Conservation (phyloP, 1,284 basidiomycete genomes). For the Moesziomyces parantarcticus region DNA sequence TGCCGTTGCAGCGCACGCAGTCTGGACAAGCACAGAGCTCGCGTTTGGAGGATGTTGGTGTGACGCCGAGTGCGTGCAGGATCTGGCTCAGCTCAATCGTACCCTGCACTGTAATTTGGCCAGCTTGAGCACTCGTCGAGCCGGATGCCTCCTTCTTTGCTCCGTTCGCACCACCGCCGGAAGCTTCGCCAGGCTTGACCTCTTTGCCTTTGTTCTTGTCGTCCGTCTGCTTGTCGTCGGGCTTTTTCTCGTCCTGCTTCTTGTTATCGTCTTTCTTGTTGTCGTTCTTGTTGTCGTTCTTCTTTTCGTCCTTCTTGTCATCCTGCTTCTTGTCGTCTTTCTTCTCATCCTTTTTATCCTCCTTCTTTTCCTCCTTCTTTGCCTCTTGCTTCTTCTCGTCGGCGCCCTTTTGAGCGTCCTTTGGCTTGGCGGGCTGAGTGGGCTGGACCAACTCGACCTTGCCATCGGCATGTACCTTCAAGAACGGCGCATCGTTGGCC, state of each 20-base stretch:
- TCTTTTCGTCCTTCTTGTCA: constrained; percentile 1
- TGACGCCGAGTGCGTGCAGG: constrained; percentile 19
- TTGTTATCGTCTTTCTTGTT: neutral
- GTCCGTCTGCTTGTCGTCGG: neutral
- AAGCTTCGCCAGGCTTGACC: neutral
- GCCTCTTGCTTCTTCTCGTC: constrained; percentile 5
- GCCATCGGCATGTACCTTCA: constrained; percentile 28
- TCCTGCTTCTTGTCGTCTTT: constrained; percentile 16
- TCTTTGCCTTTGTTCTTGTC: constrained; percentile 7
- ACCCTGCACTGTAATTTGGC: constrained; percentile 17
- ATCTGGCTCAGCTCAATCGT: constrained; percentile 20
- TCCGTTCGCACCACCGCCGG: neutral
- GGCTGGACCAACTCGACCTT: constrained; percentile 26
- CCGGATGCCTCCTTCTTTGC: constrained; percentile 6
- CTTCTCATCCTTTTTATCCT: neutral
- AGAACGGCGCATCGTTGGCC: constrained; percentile 20
- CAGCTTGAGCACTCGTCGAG: neutral
- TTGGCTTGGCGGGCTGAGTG: constrained; percentile 3
- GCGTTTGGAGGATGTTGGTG: too few species aligned
- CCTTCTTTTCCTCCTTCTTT: neutral
- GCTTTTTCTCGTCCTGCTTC: constrained; percentile 1
- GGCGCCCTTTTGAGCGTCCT: neutral
- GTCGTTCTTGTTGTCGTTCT: constrained; percentile 1
- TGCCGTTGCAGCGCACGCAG: too few species aligned
- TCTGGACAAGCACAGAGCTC: neutral